Percentiles rank a stretch among this genome's conserved stretches.
These are phyloP conservation scores for Aspergillus terreus DNA, from an alignment of 2,329 filamentous ascomycete species.

Conservation along the genomic window DNA sequence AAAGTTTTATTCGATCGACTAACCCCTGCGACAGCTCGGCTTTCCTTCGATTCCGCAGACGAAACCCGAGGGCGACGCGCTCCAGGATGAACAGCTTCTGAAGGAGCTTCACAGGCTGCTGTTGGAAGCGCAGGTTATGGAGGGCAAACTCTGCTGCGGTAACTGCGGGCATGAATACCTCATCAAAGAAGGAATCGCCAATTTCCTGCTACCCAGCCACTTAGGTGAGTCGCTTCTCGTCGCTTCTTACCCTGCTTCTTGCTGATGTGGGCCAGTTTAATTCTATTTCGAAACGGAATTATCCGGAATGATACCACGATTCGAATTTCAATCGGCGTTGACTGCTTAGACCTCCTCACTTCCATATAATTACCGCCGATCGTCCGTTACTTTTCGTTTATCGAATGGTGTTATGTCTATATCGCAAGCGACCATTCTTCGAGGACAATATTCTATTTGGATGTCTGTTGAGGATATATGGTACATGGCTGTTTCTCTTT, in stretches of 20 bases:
- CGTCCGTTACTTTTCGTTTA: no score
- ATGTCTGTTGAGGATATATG: conserved; percentile 14
- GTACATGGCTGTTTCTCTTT: conserved; percentile 22
- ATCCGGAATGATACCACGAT: not conserved
- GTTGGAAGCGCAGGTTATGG: conserved; percentile 82
- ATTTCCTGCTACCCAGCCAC: conserved; percentile 91
- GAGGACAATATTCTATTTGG: not conserved
- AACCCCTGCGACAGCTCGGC: conserved; percentile 59
- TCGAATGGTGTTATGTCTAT: no score
- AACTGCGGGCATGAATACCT: conserved; percentile 92
- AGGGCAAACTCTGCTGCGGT: conserved; percentile 85
- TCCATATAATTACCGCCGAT: no score
- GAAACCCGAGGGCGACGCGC: conserved; percentile 60
- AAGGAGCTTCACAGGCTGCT: conserved; percentile 77
- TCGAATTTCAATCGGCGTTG: not conserved
- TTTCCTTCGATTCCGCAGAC: conserved; percentile 68
- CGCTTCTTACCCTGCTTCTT: not conserved
- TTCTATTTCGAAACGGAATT: not conserved
- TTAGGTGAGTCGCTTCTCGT: conserved; percentile 49
- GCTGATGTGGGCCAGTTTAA: not conserved
- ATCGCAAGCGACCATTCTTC: not conserved
- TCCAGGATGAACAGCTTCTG: conserved; percentile 65
- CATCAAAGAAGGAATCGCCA: conserved; percentile 93
- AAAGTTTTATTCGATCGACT: conserved; percentile 1
- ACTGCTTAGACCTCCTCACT: no score